Conservation (phyloP, 345 rosid species). For the Eucalyptus virginea region DNA sequence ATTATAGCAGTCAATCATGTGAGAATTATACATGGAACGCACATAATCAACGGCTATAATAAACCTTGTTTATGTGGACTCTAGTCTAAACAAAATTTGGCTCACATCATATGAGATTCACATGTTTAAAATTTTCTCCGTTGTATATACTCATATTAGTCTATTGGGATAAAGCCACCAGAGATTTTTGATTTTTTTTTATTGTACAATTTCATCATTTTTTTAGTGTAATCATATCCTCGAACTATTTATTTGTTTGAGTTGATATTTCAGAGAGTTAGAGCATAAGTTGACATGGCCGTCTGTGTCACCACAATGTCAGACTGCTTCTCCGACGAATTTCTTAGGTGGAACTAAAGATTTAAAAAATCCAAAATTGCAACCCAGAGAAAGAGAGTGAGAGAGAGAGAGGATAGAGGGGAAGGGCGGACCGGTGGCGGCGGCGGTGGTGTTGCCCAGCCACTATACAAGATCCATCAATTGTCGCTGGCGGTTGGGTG, state of each 20-base stretch:
- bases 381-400: not conserved
- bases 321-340: not conserved
- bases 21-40: not conserved
- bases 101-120: not conserved
- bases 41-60: not conserved
- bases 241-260: no score
- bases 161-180: no score
- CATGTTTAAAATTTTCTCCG: no score
- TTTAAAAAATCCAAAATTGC: no score
- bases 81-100: not conserved
- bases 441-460: not conserved
- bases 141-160: no score
- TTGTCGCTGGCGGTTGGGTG: not conserved
- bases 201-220: not conserved
- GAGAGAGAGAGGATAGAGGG: not conserved
- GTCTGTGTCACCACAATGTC: not conserved
- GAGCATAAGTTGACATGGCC: not conserved
- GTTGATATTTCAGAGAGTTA: not conserved
- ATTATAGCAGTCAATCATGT: not conserved
- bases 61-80: not conserved
- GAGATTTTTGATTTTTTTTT: no score
- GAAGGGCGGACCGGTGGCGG: not conserved
- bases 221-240: no score
- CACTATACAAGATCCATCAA: no score
- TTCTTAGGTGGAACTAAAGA: not conserved